phyloP scores from a whole-genome alignment of 129 eudicot genomes.

The Lactuca sativa region DNA sequence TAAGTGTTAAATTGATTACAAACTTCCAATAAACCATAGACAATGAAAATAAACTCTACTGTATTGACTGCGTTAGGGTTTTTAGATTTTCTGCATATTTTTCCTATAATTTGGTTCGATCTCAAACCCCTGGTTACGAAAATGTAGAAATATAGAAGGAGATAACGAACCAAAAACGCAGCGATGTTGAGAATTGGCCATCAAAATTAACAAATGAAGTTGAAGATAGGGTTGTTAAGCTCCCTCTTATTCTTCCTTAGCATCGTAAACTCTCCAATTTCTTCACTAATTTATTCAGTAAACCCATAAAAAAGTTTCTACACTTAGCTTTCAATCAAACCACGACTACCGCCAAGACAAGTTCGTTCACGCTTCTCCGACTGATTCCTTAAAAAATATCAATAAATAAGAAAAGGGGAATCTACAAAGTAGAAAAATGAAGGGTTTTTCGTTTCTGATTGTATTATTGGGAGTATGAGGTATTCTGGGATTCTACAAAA shows the following conservation, averaged over 20 bases:
- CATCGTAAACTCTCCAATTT: conserved; percentile 16
- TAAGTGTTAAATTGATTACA: neutral
- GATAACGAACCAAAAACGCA: conserved; percentile 74
- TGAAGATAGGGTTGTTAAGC: conserved; percentile 32
- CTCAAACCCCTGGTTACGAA: neutral
- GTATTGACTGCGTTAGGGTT: neutral
- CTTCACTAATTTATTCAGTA: neutral
- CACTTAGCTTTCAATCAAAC: neutral
- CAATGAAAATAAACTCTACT: conserved; percentile 2
- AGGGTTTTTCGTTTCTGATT: conserved; percentile 13
- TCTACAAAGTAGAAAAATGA: neutral
- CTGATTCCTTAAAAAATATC: neutral
- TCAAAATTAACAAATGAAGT: conserved; percentile 34
- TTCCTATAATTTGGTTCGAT: neutral
- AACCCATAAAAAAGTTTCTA: neutral
- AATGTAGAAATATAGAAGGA: neutral
- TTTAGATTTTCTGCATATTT: neutral
- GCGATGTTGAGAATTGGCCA: conserved; percentile 86
- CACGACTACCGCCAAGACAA: neutral
- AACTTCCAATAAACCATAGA: neutral
- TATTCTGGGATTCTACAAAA: neutral
- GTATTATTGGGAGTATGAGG: neutral
- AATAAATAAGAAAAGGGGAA: neutral
- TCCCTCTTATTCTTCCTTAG: conserved; percentile 34
- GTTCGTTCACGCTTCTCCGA: conserved; percentile 1